Conservation (phyloP, 495 filamentous ascomycete species). For the Hypomontagnella monticulosa region DNA sequence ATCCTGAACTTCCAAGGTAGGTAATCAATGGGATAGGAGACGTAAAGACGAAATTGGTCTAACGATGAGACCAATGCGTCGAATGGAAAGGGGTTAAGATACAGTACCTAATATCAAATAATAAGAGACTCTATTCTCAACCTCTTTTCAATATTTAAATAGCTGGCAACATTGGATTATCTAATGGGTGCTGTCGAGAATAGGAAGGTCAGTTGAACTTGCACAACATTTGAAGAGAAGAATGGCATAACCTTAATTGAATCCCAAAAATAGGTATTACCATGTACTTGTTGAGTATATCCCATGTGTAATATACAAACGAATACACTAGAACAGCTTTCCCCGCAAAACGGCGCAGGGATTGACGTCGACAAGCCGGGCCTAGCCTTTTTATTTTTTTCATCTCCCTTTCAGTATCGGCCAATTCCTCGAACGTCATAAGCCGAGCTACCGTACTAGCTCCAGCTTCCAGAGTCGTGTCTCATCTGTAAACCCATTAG, state of each 20-base stretch:
- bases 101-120: constrained; percentile 13
- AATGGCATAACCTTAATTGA: too few relatives aligned
- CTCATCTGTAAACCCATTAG: constrained; percentile 14
- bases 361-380: constrained; percentile 2
- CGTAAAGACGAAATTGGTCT: background rate
- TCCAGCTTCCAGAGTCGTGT: constrained; percentile 17
- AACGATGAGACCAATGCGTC: background rate
- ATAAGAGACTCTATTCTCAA: constrained; percentile 3
- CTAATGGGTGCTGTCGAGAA: constrained; percentile 2
- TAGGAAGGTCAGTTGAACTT: background rate
- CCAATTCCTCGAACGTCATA: constrained; percentile 37
- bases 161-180: background rate
- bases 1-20: background rate
- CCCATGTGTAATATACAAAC: constrained; percentile 7
- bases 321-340: constrained; percentile 9
- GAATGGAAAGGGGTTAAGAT: constrained; percentile 7
- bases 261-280: background rate
- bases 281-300: constrained; percentile 10
- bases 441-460: constrained; percentile 18
- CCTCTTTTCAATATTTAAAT: background rate
- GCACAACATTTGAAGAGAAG: too few relatives aligned
- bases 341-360: constrained; percentile 27
- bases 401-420: constrained; percentile 5
- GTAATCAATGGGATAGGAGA: background rate
- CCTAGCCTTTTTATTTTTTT: constrained; percentile 6